A percentile compares a stretch with the other conserved stretches of the same genome.
phyloP scores from a whole-genome alignment of 805 yeast species.

The Ogataea neopini region DNA sequence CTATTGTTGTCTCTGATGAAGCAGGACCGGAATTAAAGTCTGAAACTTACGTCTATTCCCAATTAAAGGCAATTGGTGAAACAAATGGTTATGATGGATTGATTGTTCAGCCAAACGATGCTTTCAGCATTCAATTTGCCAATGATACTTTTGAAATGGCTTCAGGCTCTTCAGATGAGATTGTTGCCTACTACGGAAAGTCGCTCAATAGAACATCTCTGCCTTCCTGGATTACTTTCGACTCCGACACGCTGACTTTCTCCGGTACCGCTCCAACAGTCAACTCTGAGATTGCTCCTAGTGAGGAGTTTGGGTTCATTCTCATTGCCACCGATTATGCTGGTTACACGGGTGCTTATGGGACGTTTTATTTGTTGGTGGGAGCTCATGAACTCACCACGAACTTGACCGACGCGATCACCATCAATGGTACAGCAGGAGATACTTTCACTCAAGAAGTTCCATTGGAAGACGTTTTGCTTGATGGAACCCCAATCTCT shows the following conservation, averaged over 20 bases:
- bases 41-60: constrained; percentile 44
- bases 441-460: constrained; percentile 53
- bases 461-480: constrained; percentile 62
- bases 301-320: constrained; percentile 64
- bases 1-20: constrained; percentile 59
- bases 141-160: constrained; percentile 54
- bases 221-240: constrained; percentile 86
- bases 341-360: constrained; percentile 72
- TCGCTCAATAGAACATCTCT: constrained; percentile 82
- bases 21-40: constrained; percentile 54
- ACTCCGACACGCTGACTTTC: constrained; percentile 61
- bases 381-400: constrained; percentile 89
- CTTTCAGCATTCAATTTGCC: constrained; percentile 66
- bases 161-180: constrained; percentile 44
- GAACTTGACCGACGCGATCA: constrained; percentile 52
- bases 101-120: constrained; percentile 68
- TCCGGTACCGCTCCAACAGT: constrained; percentile 87
- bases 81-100: constrained; percentile 78
- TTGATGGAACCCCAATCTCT: constrained; percentile 59
- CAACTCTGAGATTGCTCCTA: constrained; percentile 86
- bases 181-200: constrained; percentile 75
- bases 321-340: constrained; percentile 77
- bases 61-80: constrained; percentile 63
- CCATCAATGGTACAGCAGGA: constrained; percentile 68
- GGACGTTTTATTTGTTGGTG: constrained; percentile 68